Conservation (phyloP, 2,329 filamentous ascomycete genomes). For the Fusarium gaditjirri region DNA sequence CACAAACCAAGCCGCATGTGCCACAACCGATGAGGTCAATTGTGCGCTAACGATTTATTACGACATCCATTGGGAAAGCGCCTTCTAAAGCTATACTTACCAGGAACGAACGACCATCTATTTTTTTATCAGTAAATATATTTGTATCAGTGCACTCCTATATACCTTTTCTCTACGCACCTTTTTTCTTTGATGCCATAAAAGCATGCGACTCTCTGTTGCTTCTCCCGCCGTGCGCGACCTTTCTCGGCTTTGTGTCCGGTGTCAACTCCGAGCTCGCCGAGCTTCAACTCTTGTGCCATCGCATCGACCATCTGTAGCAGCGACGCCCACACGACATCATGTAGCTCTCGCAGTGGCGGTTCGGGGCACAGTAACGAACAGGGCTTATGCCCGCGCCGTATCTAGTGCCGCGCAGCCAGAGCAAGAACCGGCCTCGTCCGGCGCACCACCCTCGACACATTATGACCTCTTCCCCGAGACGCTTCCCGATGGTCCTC, state of each 20-base stretch:
- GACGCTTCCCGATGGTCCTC: constrained; percentile 80
- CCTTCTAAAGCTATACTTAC: constrained; percentile 2
- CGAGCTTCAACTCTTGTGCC: constrained; percentile 39
- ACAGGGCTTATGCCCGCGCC: constrained; percentile 16
- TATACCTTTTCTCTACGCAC: background rate
- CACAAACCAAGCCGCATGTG: constrained; percentile 1
- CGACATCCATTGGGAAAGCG: constrained; percentile 20
- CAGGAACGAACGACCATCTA: constrained; percentile 1
- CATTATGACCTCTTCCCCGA: constrained; percentile 91
- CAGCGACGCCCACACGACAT: constrained; percentile 3
- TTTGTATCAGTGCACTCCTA: background rate
- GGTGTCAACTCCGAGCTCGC: constrained; percentile 48
- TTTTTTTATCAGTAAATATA: background rate
- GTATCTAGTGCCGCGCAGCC: constrained; percentile 26
- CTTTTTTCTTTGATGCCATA: background rate
- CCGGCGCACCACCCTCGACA: constrained; percentile 53
- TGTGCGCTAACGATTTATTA: constrained; percentile 28
- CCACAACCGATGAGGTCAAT: constrained; percentile 16
- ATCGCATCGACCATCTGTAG: constrained; percentile 25
- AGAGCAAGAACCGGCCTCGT: constrained; percentile 6
- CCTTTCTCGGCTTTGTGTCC: constrained; percentile 49
- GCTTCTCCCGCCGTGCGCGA: constrained; percentile 42
- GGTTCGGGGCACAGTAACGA: background rate
- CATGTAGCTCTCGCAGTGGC: constrained; percentile 7
- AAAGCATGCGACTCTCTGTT: constrained; percentile 43